Base-by-base conservation (phyloP, 208 protist genomes). In the Leishmania arabica region DNA sequence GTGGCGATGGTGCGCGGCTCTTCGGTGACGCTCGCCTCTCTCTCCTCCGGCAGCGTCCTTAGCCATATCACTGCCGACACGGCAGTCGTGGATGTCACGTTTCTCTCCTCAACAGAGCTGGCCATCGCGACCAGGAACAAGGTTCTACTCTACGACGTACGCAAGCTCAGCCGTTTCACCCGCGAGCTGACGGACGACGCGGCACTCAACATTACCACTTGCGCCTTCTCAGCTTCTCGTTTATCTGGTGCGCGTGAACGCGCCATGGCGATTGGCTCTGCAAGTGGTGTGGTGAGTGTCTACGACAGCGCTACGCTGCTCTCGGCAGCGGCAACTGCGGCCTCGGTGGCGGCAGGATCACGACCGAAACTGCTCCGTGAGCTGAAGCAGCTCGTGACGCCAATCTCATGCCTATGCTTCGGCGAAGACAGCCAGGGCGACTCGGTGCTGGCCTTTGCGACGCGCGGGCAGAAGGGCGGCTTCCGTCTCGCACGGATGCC, bases 301-400 rank as follows among this genome's bases (percentile, higher is more conserved):
- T 96, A 94, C 80, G 84, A 83, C 47, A 84, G 79, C 45, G 66
- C 84, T 1, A 79, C 76, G 3, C 79, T 81, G 62, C 75, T 34
- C 42, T 75, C 78, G 6, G 70, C 76, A 15, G 77, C 54, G 40
- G 1, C 51, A 6, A 27, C 75, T 62, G 54, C 75, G 54, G 56
- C 27, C 13, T 37, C 78, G 1, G 60, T 70, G 17, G 47, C 69
- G 9, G 34, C 70, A 42, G 54, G 31, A 13, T 37, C 62, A 27
- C 34, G 74, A 3, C 70, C 82, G 68, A 83, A 75, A 49, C 83
- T 88, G 11, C 70, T 84, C 42, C 89, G 90, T 64, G 84, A 86
- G 64, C 75, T 96, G 51, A 96, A 96, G 87, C 95, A 96, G 80
- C 73, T 97, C 11, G 92, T 93, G 62, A 97, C 94, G 62, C 78